Base-by-base conservation (phyloP, 768 basidiomycete species). In the Pilatotrama ljubarskyi region DNA sequence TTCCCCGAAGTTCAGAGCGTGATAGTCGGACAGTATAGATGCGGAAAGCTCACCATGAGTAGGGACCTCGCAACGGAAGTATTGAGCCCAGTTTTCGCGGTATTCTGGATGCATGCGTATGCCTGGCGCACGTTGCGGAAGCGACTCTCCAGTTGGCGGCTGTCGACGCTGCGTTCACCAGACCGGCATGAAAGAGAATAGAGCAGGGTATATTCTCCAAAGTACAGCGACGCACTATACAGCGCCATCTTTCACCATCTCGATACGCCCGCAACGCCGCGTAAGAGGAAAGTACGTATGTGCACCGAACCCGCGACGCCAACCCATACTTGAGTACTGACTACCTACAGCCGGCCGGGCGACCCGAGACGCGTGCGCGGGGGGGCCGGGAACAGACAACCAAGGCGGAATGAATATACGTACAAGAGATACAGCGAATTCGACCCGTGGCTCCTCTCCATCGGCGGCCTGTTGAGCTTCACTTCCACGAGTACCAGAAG, bases 371-470 rank as follows among this genome's bases (percentile, higher is more conserved):
- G 40, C 14, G 36, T 35, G 49, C 14, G 20, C 50, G 37, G 47
- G 42, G 15, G 40, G 40, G 46, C 36, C 42, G 24, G 32, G 43
- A 42, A 44, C n/a, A n/a, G n/a, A n/a, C 47, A 32, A 24, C 37
- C 25, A 26, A 46, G 51, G 47, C 41, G 29, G 10, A 25, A 47
- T 58, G 10, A 25, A 47, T 58, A 58, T 63, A 63, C 57, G 57
- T 63, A 63, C 61, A 58, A 42, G 51, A 48, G 42, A 54, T 55
- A 63, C 56, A 63, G 52, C 52, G 61, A 62, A 57, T 35, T 32
- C 55, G 38, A 47, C 42, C 47, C 55, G 26, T 48, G 13, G 18
- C 36, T 37, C 50, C 50, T 38, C 36, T 18, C 7, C 48, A 17
- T 15, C 50, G 9, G 18, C 24, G 17, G 17, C 29, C 10, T 32